Percentiles rank a stretch among this genome's conserved stretches.
phyloP scores from a whole-genome alignment of 129 eudicot genomes.

The Apium graveolens region DNA sequence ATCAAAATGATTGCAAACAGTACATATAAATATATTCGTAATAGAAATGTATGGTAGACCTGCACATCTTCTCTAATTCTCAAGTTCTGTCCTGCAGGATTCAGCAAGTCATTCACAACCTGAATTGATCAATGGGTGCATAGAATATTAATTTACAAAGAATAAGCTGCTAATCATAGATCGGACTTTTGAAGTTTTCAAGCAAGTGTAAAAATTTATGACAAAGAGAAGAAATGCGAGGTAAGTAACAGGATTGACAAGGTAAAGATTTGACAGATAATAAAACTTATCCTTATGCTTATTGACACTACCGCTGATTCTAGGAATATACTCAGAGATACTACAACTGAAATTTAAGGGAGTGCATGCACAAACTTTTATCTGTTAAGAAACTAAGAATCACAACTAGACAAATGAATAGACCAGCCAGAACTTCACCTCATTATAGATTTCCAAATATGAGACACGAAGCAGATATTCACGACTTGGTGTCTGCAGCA shows the following conservation, averaged over 20 bases:
- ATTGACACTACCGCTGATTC: background rate
- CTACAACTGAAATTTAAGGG: slow-evolving; percentile 10
- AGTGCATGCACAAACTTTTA: background rate
- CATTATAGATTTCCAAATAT: slow-evolving; percentile 93
- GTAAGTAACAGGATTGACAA: background rate
- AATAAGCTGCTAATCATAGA: background rate
- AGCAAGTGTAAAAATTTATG: background rate
- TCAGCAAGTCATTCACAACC: slow-evolving; percentile 95
- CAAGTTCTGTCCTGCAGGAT: slow-evolving; percentile 96
- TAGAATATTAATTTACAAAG: background rate
- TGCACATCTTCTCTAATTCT: slow-evolving; percentile 90
- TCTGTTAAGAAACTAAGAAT: background rate
- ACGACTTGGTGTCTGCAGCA: slow-evolving; percentile 83
- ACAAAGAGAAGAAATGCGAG: background rate
- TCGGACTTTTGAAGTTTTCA: background rate
- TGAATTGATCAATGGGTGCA: slow-evolving; percentile 26
- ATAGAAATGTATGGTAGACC: slow-evolving; percentile 34
- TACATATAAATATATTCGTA: background rate
- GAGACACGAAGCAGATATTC: slow-evolving; percentile 98
- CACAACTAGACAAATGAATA: slow-evolving; percentile 12
- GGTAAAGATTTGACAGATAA: background rate
- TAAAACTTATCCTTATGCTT: background rate
- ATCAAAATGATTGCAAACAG: background rate
- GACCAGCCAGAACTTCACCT: slow-evolving; percentile 39
- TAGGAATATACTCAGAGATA: slow-evolving; percentile 2